A percentile compares a stretch with the other conserved stretches of the same genome.
phyloP scores from a whole-genome alignment of 73 alveolate species.

The Paramecium sonneborni region DNA sequence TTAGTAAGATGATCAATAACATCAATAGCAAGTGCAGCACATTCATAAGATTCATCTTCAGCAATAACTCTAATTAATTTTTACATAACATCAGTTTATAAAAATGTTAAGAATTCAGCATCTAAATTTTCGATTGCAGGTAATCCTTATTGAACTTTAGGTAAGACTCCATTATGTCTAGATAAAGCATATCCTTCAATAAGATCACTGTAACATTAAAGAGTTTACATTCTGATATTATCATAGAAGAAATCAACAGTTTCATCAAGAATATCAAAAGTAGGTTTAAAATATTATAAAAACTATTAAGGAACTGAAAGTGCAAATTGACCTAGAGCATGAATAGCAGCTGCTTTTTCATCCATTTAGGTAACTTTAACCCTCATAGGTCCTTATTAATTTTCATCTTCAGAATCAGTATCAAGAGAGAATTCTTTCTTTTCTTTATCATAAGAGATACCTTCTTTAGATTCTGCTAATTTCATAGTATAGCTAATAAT shows the following conservation, averaged over 20 bases:
- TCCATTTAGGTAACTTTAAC: constrained; percentile 48
- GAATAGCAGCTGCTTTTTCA: constrained; percentile 67
- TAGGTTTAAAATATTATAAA: constrained; percentile 7
- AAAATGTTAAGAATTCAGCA: not conserved
- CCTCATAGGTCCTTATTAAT: constrained; percentile 49
- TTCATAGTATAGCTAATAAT: constrained; percentile 54
- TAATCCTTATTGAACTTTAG: constrained; percentile 41
- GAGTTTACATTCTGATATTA: constrained; percentile 49
- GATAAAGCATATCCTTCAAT: constrained; percentile 54
- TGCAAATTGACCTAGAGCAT: constrained; percentile 67
- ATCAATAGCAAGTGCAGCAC: constrained; percentile 52
- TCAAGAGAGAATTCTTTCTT: constrained; percentile 64
- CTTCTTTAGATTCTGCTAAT: constrained; percentile 63
- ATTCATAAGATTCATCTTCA: constrained; percentile 45
- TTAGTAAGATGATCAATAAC: constrained; percentile 5
- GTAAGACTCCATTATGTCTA: constrained; percentile 34
- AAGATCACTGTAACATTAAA: constrained; percentile 58
- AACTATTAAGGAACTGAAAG: constrained; percentile 46
- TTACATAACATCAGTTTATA: constrained; percentile 11
- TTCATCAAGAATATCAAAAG: constrained; percentile 49
- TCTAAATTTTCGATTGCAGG: constrained; percentile 32
- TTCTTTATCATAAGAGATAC: constrained; percentile 18
- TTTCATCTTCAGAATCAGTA: constrained; percentile 63
- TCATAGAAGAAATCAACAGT: constrained; percentile 53
- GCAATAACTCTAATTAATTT: constrained; percentile 20